Percentiles rank a stretch among this genome's conserved stretches.
Evolutionary conservation across 345 rosid genomes (phyloP).

Genomic region (Pugionium dolabratum): DNA sequence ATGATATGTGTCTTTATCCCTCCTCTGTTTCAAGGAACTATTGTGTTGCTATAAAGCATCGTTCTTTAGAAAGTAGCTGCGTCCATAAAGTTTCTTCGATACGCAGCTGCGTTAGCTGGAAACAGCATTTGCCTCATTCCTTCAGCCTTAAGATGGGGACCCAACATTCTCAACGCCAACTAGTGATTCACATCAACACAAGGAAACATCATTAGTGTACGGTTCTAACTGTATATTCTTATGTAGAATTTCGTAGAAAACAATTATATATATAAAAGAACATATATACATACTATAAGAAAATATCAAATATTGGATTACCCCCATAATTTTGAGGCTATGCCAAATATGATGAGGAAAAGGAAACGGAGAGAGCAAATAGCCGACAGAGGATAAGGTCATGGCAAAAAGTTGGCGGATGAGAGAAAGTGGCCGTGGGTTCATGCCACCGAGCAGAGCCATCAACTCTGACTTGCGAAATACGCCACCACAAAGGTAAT

Average conservation of each 20-base stretch:
- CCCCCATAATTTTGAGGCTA: constrained; percentile 35
- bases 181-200: constrained; percentile 25
- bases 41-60: no score
- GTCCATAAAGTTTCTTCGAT: constrained; percentile 23
- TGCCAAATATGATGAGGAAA: constrained; percentile 41
- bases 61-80: constrained; percentile 6
- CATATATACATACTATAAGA: not conserved
- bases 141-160: constrained; percentile 45
- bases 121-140: constrained; percentile 49
- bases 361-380: constrained; percentile 43
- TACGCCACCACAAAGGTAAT: constrained; percentile 38
- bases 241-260: not conserved
- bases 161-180: constrained; percentile 46
- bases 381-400: constrained; percentile 30
- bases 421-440: constrained; percentile 40
- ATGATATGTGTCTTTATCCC: no score
- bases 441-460: constrained; percentile 43
- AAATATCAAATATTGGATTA: not conserved
- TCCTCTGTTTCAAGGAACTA: no score
- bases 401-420: constrained; percentile 38
- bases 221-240: no score
- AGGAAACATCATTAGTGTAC: no score
- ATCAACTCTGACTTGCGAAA: constrained; percentile 31
- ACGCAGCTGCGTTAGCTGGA: constrained; percentile 32
- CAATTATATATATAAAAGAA: no score